phyloP scores from a whole-genome alignment of 345 rosid species.

The Turritis glabra region DNA sequence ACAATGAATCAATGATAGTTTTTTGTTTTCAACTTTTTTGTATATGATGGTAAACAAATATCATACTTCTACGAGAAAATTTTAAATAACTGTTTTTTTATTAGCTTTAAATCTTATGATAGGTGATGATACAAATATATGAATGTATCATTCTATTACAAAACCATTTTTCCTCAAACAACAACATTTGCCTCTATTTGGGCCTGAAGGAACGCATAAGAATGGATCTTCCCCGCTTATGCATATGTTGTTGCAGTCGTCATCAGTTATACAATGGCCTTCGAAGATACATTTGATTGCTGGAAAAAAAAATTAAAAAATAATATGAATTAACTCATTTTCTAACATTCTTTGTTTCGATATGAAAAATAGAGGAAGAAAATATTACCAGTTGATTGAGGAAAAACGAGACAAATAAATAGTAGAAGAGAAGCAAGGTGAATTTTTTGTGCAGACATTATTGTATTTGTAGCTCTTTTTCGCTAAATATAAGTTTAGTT shows the following conservation, averaged over 20 bases:
- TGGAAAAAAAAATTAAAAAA: not conserved
- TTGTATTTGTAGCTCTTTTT: not conserved
- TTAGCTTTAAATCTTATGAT: too few relatives aligned
- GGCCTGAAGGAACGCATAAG: not conserved
- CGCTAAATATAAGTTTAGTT: not conserved
- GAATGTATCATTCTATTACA: not conserved
- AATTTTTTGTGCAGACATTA: not conserved
- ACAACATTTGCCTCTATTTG: not conserved
- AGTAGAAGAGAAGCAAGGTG: not conserved
- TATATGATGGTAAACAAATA: too few relatives aligned
- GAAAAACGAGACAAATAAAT: not conserved
- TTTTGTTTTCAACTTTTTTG: too few relatives aligned
- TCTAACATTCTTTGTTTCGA: not conserved
- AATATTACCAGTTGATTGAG: not conserved
- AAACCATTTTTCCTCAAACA: not conserved
- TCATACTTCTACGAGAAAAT: too few relatives aligned
- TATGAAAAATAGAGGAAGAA: not conserved
- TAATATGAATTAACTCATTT: not conserved
- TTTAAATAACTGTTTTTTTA: too few relatives aligned
- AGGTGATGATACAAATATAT: not conserved
- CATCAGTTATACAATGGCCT: not conserved
- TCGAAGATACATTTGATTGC: not conserved
- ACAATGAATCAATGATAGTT: too few relatives aligned
- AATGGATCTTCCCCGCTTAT: not conserved
- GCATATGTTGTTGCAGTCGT: not conserved